phyloP scores from a whole-genome alignment of 1,284 basidiomycete genomes.

The Wallemia mellicola region DNA sequence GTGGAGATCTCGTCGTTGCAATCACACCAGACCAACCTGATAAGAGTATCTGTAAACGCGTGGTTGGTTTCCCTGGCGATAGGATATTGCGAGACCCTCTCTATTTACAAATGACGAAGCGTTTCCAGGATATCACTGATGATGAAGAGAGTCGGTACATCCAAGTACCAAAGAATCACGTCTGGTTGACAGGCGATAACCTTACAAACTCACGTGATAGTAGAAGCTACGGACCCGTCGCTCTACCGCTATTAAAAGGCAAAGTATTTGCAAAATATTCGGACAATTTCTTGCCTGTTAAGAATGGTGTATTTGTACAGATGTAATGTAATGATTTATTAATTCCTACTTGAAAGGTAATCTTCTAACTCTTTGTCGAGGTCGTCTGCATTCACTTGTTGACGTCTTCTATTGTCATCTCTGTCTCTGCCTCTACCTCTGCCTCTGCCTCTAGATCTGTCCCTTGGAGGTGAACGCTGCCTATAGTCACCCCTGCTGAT shows the following conservation, averaged over 20 bases:
- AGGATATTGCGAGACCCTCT: not conserved
- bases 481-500: not conserved
- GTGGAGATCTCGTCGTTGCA: not conserved
- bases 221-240: constrained; percentile 17
- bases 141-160: constrained; percentile 4
- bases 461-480: not conserved
- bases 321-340: not conserved
- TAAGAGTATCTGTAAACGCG: not conserved
- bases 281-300: not conserved
- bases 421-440: not conserved
- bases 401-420: not conserved
- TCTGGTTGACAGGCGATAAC: not conserved
- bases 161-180: constrained; percentile 8
- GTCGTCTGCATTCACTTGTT: not conserved
- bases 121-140: not conserved
- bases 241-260: constrained; percentile 14
- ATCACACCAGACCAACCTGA: not conserved
- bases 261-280: constrained; percentile 11
- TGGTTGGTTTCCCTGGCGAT: not conserved
- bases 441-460: not conserved
- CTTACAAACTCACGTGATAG: not conserved
- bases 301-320: not conserved
- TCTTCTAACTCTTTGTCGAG: not conserved
- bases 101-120: not conserved
- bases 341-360: not conserved